Base-by-base conservation (phyloP, 2,329 filamentous ascomycete species). In the Pseudofabraea citricarpa region DNA sequence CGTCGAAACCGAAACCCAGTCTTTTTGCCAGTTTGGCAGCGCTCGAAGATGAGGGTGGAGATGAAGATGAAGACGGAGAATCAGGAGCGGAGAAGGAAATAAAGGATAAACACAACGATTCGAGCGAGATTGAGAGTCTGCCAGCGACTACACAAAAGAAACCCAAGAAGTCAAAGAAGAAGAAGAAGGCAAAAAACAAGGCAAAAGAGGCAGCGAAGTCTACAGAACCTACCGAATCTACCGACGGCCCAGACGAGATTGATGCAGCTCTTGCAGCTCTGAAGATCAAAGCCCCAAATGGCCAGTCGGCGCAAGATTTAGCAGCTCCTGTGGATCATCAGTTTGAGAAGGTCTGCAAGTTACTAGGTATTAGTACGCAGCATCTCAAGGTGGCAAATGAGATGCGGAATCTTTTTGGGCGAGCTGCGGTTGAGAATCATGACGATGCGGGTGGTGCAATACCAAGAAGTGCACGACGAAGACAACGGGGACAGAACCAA, bases 321-420 rank as follows among this genome's bases (percentile, higher is more conserved):
- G n/a, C n/a, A n/a, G n/a, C n/a, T n/a, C n/a, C n/a, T n/a, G 12
- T 24, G 10, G 57, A 65, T 44, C 61, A 64, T 41, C 66, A 68
- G 40, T 60, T 67, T 36, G 64, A 75, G 38, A 71, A 71, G 47
- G 47, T 70, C 48, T 77, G 61, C 64, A 67, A 72, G 16, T 63
- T 85, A 10, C 67, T 87, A 1, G 67, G 73, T 3, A 69, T 87
- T 40, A 82, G 85, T 53, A 78, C 83, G 1, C 77, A 86, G 52
- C 80, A 90, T 54, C 75, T 98, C 9, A 90, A 91, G 60, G 87
- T 87, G 6, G 74, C 84, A 26, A 95, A 95, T 57, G 93, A 98
- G 68, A 96, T 98, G 89, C 84, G 81, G 45, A 78, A 75, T 51
- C 67, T 88, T 0, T 88, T 87, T 60, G 84, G 84, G 4, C 51